phyloP scores from a whole-genome alignment of 352 stramenopile genomes.

The Pythium diclinum region DNA sequence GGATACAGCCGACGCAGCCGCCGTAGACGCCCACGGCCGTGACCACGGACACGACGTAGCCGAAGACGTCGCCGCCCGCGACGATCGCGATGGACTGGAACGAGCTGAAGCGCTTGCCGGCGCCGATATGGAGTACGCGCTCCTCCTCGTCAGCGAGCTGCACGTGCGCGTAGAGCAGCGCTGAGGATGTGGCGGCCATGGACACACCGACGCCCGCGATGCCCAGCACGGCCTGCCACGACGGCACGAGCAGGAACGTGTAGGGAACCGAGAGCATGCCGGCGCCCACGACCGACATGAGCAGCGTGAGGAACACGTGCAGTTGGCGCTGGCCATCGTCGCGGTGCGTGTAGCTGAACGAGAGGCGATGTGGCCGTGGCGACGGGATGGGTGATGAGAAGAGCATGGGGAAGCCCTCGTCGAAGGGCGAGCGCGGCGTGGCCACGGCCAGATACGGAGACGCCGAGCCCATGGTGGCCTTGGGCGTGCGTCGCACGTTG shows the following conservation, averaged over 20 bases:
- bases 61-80: slow-evolving; percentile 45
- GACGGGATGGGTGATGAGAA: slow-evolving; percentile 56
- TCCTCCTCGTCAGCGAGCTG: slow-evolving; percentile 48
- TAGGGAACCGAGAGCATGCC: slow-evolving; percentile 72
- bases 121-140: slow-evolving; percentile 39
- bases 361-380: slow-evolving; percentile 49
- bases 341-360: slow-evolving; percentile 38
- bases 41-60: slow-evolving; percentile 61
- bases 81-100: slow-evolving; percentile 66
- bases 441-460: background rate
- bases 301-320: slow-evolving; percentile 73
- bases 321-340: slow-evolving; percentile 40
- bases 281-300: slow-evolving; percentile 73
- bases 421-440: slow-evolving; percentile 57
- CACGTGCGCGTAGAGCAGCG: slow-evolving; percentile 57
- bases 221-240: slow-evolving; percentile 37
- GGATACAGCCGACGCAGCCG: slow-evolving; percentile 65
- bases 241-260: slow-evolving; percentile 57
- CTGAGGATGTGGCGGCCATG: slow-evolving; percentile 58
- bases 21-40: slow-evolving; percentile 70
- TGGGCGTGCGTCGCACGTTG: slow-evolving; percentile 14
- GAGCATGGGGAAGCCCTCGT: slow-evolving; percentile 68
- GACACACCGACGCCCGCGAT: slow-evolving; percentile 46
- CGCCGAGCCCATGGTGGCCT: background rate
- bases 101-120: slow-evolving; percentile 47